A percentile compares a stretch with the other conserved stretches of the same genome.
Evolutionary conservation across 2,329 filamentous ascomycete species (phyloP).

Genomic region (Lachnellula hyalina): DNA sequence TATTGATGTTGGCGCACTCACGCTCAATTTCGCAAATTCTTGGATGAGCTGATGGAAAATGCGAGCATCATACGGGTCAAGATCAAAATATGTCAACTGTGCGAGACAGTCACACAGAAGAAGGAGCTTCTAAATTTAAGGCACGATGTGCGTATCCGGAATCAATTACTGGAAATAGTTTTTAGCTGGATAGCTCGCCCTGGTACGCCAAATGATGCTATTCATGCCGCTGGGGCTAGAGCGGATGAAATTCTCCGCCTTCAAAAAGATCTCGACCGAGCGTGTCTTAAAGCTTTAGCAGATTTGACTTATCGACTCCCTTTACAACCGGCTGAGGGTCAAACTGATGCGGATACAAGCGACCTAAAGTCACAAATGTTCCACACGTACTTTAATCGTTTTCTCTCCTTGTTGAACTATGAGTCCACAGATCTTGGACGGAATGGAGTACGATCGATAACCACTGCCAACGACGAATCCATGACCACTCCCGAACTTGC

Average conservation of each 20-base stretch:
- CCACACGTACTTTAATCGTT: conserved; percentile 65
- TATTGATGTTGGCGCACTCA: conserved; percentile 57
- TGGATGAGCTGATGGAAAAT: conserved; percentile 53
- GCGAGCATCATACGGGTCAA: conserved; percentile 56
- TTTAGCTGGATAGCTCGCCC: conserved; percentile 64
- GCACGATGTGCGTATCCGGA: conserved; percentile 63
- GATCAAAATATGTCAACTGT: conserved; percentile 64
- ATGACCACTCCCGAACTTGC: conserved; percentile 55
- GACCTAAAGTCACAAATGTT: conserved; percentile 69
- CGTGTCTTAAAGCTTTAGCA: conserved; percentile 59
- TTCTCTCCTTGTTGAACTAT: conserved; percentile 59
- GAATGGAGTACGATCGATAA: conserved; percentile 37
- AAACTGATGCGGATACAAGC: conserved; percentile 60
- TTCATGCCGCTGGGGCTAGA: conserved; percentile 36
- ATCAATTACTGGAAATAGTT: conserved; percentile 62
- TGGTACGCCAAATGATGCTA: conserved; percentile 45
- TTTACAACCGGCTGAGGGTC: conserved; percentile 59
- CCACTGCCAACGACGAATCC: conserved; percentile 46
- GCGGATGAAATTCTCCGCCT: conserved; percentile 53
- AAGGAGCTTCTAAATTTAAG: conserved; percentile 65
- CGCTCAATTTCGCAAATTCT: conserved; percentile 63
- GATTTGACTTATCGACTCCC: conserved; percentile 62
- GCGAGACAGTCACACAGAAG: conserved; percentile 58
- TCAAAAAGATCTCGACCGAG: conserved; percentile 61
- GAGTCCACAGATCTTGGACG: conserved; percentile 44